These are phyloP conservation scores for Alternaria metachromatica DNA, from an alignment of 2,329 filamentous ascomycete species.

Conservation along the genomic window DNA sequence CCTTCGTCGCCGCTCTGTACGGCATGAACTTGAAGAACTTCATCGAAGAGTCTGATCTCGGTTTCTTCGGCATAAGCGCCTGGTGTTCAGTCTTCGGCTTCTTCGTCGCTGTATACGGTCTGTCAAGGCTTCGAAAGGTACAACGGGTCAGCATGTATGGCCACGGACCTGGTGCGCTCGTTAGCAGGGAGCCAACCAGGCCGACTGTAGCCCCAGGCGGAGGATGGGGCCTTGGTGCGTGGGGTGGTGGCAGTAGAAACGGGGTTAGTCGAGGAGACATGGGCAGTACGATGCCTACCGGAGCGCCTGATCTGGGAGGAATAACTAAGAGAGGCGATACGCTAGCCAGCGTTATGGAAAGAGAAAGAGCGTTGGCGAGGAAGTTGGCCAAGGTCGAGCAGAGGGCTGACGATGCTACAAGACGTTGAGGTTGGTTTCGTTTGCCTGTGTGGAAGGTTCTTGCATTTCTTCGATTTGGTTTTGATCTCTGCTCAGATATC, in stretches of 20 bases:
- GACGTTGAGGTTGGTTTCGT: conserved; percentile 4
- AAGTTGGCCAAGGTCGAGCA: conserved; percentile 37
- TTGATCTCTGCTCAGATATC: conserved; percentile 34
- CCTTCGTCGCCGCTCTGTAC: conserved; percentile 97
- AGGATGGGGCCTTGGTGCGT: conserved; percentile 37
- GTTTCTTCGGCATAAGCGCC: conserved; percentile 78
- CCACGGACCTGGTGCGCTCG: conserved; percentile 30
- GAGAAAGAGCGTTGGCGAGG: conserved; percentile 35
- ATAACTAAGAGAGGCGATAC: conserved; percentile 30
- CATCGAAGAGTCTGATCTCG: conserved; percentile 89
- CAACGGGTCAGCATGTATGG: conserved; percentile 89
- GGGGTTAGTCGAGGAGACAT: conserved; percentile 24
- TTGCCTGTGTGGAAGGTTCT: neutral
- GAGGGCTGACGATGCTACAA: conserved; percentile 29
- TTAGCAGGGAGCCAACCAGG: conserved; percentile 17
- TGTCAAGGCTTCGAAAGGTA: conserved; percentile 82
- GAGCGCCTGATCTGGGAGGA: conserved; percentile 18
- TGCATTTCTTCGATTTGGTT: conserved; percentile 3
- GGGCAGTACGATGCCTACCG: conserved; percentile 16
- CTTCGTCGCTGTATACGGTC: conserved; percentile 81
- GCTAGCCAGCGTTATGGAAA: conserved; percentile 34
- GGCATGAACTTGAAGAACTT: conserved; percentile 99
- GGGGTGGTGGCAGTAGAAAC: conserved; percentile 38
- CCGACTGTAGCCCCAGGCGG: conserved; percentile 7
- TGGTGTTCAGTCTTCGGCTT: conserved; percentile 75